Conservation (phyloP, 345 rosid species). For the Bruguiera sexangula region DNA sequence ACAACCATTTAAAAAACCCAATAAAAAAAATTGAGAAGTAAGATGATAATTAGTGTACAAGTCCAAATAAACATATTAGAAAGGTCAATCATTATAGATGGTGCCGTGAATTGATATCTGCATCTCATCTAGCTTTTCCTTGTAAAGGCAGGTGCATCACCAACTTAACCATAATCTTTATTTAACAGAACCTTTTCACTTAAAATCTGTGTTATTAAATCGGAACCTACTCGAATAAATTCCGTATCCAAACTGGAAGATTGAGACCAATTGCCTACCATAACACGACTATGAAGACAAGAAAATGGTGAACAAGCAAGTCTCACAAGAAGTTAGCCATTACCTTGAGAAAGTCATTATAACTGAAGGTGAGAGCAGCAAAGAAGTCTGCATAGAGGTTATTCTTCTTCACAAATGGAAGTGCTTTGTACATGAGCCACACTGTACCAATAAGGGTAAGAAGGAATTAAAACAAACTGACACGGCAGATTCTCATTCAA, state of each 20-base stretch:
- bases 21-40: no score
- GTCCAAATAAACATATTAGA: no score
- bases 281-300: neutral
- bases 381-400: constrained; percentile 52
- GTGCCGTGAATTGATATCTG: no score
- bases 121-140: neutral
- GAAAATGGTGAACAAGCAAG: neutral
- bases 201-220: neutral
- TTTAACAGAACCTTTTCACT: neutral
- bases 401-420: constrained; percentile 58
- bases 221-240: neutral
- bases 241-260: neutral
- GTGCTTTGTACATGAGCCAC: constrained; percentile 74
- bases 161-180: neutral
- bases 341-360: constrained; percentile 58
- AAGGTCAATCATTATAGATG: no score
- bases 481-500: neutral
- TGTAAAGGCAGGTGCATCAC: neutral
- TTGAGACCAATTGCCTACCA: neutral
- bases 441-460: constrained; percentile 40
- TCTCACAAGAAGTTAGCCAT: constrained; percentile 22
- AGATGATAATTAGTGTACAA: no score
- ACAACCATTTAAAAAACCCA: neutral
- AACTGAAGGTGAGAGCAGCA: constrained; percentile 54
- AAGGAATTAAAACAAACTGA: neutral